phyloP scores from a whole-genome alignment of 2,329 filamentous ascomycete species.

The Aspergillus flavus region DNA sequence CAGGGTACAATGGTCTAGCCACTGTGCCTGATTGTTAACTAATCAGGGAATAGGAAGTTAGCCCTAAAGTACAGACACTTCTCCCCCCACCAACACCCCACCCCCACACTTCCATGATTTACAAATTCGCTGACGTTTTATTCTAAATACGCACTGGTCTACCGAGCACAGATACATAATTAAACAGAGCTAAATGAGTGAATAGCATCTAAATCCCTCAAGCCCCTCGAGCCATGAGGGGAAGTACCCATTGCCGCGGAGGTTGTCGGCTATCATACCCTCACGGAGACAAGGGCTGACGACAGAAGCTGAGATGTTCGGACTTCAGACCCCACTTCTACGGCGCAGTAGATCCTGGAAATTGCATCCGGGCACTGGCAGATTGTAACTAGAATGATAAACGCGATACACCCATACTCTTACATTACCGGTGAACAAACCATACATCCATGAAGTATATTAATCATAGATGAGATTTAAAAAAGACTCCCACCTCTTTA shows the following conservation, averaged over 20 bases:
- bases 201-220: not conserved
- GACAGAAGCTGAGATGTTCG: not conserved
- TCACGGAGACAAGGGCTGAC: not conserved
- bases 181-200: not conserved
- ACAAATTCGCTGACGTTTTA: not conserved
- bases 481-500: not conserved
- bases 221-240: not conserved
- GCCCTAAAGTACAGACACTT: not conserved
- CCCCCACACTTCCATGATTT: not conserved
- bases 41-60: not conserved
- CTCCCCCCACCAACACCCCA: not conserved
- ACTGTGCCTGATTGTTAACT: not conserved
- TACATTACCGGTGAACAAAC: not conserved
- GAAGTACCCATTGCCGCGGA: not conserved
- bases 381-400: not conserved
- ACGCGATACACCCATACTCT: not conserved
- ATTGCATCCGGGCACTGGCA: not conserved
- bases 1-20: not conserved
- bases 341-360: conserved; percentile 3
- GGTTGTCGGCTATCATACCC: not conserved
- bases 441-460: not conserved
- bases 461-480: not conserved
- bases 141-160: not conserved
- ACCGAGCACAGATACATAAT: not conserved
- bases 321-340: not conserved